Conservation (phyloP, 305 asterid species). For the Fraxinus floribunda region DNA sequence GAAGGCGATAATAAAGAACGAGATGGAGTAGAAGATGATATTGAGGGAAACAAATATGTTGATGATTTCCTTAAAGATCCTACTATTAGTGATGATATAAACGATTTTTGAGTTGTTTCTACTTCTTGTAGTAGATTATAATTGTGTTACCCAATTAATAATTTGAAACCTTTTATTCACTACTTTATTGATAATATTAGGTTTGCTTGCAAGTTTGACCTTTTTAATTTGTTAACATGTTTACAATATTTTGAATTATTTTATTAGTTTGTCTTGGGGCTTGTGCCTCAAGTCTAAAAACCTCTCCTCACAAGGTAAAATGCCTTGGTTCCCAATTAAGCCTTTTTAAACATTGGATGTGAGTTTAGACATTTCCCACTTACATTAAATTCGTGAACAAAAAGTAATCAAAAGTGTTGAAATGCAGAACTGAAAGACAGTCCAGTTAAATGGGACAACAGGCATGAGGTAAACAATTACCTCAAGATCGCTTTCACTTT, state of each 20-base stretch:
- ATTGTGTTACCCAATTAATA: neutral
- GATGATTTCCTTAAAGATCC: neutral
- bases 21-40: neutral
- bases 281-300: neutral
- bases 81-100: neutral
- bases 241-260: neutral
- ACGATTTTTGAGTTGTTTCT: neutral
- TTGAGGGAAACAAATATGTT: neutral
- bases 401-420: neutral
- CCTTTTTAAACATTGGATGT: neutral
- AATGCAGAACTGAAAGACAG: constrained; percentile 8
- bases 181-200: neutral
- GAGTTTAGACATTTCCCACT: neutral
- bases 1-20: neutral
- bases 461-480: constrained; percentile 36
- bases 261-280: neutral
- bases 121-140: neutral
- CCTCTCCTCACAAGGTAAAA: neutral
- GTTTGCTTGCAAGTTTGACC: neutral
- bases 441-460: constrained; percentile 14
- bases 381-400: neutral
- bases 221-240: neutral
- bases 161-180: neutral
- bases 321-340: neutral
- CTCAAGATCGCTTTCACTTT: constrained; percentile 91